These are phyloP conservation scores for Hyphopichia buzzinii DNA, from an alignment of 1,139 yeast species.

Conservation along the genomic window DNA sequence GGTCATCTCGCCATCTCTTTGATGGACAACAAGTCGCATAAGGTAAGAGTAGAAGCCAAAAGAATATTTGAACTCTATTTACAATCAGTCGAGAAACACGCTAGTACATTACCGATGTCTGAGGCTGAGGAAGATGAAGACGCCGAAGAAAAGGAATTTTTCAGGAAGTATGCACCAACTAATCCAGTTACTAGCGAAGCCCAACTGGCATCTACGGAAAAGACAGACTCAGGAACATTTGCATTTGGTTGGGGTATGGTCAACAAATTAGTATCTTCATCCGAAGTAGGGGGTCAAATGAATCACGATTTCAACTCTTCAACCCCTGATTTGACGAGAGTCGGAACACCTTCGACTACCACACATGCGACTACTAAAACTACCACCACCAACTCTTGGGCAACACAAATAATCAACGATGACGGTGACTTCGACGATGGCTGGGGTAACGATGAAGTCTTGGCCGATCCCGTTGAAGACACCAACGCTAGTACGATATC, in stretches of 20 bases:
- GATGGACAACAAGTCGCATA: constrained; percentile 64
- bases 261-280: constrained; percentile 33
- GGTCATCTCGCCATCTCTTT: constrained; percentile 85
- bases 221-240: constrained; percentile 12
- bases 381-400: constrained; percentile 9
- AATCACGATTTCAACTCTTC: constrained; percentile 39
- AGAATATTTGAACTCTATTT: constrained; percentile 64
- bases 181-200: constrained; percentile 2
- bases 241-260: constrained; percentile 45
- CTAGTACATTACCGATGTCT: constrained; percentile 50
- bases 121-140: constrained; percentile 43
- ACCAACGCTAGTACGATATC: not conserved
- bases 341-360: constrained; percentile 20
- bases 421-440: constrained; percentile 26
- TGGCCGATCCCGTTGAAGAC: not conserved
- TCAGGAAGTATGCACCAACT: constrained; percentile 25
- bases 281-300: constrained; percentile 32
- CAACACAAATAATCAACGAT: constrained; percentile 9
- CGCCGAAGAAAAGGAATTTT: constrained; percentile 35
- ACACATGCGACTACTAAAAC: constrained; percentile 8
- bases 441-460: constrained; percentile 22
- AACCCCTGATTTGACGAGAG: constrained; percentile 39
- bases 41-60: constrained; percentile 72
- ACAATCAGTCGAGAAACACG: constrained; percentile 61
- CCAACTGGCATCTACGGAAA: constrained; percentile 3